Conservation (phyloP, 163 green algal species). For the Scenedesmus sp. region DNA sequence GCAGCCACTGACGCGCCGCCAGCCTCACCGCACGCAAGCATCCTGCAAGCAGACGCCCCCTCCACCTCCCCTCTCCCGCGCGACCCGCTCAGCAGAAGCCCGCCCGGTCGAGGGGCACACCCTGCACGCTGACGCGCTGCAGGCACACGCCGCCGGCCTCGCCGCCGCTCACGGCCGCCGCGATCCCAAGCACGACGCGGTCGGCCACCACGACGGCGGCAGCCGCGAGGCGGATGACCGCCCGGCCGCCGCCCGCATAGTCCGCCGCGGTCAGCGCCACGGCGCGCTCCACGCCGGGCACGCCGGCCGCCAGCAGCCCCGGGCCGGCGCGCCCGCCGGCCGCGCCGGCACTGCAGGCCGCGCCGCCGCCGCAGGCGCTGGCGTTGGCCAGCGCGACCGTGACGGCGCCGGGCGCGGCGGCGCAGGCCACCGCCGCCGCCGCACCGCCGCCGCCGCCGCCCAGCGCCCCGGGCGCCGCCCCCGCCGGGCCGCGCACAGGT, state of each 20-base stretch:
- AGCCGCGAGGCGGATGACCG: too few species aligned
- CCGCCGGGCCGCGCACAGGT: too few species aligned
- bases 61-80: too few species aligned
- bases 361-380: not conserved
- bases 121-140: constrained; percentile 11
- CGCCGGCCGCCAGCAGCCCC: not conserved
- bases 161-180: not conserved
- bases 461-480: too few species aligned
- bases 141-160: not conserved
- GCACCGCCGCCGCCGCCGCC: too few species aligned
- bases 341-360: too few species aligned
- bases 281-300: not conserved
- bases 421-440: too few species aligned
- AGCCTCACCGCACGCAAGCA: too few species aligned
- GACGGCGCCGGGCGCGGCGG: not conserved
- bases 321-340: not conserved
- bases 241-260: not conserved
- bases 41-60: too few species aligned
- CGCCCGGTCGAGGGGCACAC: not conserved
- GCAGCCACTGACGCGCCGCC: too few species aligned
- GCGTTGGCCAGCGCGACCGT: not conserved
- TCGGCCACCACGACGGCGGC: not conserved
- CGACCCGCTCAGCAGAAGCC: constrained; percentile 4
- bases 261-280: not conserved
- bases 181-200: not conserved